Evolutionary conservation across 441 rosid genomes (phyloP).

Genomic region (Bocquillonia castaneifolia): DNA sequence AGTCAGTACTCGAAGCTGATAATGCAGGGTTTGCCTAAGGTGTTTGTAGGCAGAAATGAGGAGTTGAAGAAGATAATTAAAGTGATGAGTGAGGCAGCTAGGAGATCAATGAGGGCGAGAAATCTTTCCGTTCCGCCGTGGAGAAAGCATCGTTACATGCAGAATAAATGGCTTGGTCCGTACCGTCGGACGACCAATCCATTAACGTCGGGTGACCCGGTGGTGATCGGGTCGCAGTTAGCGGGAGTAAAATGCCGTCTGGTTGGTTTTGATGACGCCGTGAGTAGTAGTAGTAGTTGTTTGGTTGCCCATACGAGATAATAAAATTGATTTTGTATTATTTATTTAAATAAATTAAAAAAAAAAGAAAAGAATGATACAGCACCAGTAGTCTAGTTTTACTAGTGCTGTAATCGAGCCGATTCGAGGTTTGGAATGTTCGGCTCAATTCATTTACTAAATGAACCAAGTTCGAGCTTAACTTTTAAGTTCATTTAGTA

Average conservation of each 20-base stretch:
- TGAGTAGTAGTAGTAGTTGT: constrained; percentile 31
- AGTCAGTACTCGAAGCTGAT: constrained; percentile 37
- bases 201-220: background rate
- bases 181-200: constrained; percentile 44
- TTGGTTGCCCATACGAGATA: constrained; percentile 45
- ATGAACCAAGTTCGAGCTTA: too few species aligned
- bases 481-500: too few species aligned
- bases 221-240: constrained; percentile 14
- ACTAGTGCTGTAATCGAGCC: too few species aligned
- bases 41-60: constrained; percentile 51
- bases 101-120: constrained; percentile 49
- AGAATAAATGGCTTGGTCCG: constrained; percentile 70
- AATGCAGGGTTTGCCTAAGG: constrained; percentile 44
- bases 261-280: constrained; percentile 56
- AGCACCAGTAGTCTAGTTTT: too few species aligned
- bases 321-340: too few species aligned
- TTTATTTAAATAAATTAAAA: too few species aligned
- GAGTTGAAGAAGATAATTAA: constrained; percentile 52
- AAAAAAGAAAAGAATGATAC: too few species aligned
- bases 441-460: too few species aligned
- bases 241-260: constrained; percentile 42
- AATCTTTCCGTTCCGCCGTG: constrained; percentile 72
- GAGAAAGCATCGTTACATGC: constrained; percentile 72
- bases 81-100: constrained; percentile 44
- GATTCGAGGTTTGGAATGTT: too few species aligned